These are phyloP conservation scores for Picochlorum sp. DNA, from an alignment of 139 green algal species.

Conservation along the genomic window DNA sequence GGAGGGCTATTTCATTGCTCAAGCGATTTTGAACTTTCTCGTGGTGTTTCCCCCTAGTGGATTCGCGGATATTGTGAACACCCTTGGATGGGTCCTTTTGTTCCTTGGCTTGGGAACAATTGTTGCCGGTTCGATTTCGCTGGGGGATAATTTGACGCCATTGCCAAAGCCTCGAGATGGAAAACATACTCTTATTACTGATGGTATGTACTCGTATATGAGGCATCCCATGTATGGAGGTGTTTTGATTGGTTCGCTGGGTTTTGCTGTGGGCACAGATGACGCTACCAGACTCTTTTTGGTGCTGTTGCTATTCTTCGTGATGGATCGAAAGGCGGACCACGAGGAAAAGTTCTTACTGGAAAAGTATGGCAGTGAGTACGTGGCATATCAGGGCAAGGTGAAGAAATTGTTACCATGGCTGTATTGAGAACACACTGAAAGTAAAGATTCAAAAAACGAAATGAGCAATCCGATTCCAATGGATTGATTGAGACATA, in stretches of 20 bases:
- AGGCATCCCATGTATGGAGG: constrained; percentile 14
- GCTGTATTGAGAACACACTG: constrained; percentile 7
- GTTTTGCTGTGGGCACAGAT: constrained; percentile 2
- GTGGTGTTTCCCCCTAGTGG: constrained; percentile 8
- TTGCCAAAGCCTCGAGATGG: constrained; percentile 10
- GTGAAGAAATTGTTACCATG: constrained; percentile 14
- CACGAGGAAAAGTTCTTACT: constrained; percentile 4
- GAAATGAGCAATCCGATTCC: too few species aligned
- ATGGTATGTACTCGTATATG: neutral
- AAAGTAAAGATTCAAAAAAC: neutral
- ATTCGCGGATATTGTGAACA: constrained; percentile 8
- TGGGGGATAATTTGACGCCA: constrained; percentile 8
- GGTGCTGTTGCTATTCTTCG: constrained; percentile 2
- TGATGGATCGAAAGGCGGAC: neutral
- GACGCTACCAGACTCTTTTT: constrained; percentile 1
- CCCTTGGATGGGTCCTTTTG: neutral
- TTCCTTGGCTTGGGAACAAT: constrained; percentile 4
- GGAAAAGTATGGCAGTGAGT: constrained; percentile 9
- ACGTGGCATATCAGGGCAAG: neutral
- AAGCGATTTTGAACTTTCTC: constrained; percentile 1
- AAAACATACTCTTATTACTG: constrained; percentile 5
- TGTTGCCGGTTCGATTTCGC: neutral
- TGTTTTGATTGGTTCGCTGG: neutral
- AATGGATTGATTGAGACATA: too few species aligned
- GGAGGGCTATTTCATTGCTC: constrained; percentile 4